phyloP scores from a whole-genome alignment of 116 monocot species.

The Cymodocea nodosa region DNA sequence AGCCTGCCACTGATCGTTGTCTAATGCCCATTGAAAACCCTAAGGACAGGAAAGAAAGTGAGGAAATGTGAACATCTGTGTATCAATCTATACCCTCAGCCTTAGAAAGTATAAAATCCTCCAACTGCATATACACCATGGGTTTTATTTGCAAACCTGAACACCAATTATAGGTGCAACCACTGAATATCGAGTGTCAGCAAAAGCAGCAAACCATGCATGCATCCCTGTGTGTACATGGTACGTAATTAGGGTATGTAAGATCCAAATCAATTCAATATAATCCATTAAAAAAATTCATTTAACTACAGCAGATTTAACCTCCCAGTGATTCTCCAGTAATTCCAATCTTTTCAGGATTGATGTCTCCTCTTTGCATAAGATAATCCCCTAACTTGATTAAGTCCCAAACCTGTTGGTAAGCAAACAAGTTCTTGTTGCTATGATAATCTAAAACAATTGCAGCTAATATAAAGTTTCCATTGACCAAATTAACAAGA shows the following conservation, averaged over 20 bases:
- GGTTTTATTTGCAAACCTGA: constrained; percentile 44
- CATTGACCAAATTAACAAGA: too few relatives aligned
- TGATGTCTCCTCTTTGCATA: constrained; percentile 63
- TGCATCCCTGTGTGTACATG: constrained; percentile 67
- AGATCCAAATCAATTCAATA: background rate
- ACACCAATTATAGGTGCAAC: constrained; percentile 92
- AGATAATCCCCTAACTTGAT: constrained; percentile 96
- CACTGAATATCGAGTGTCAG: constrained; percentile 71
- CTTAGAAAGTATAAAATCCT: background rate
- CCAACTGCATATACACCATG: background rate
- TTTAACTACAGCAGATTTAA: constrained; percentile 11
- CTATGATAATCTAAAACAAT: too few relatives aligned
- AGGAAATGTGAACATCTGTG: too few relatives aligned
- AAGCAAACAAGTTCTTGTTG: background rate
- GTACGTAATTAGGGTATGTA: background rate
- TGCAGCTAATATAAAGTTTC: too few relatives aligned
- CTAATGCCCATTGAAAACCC: constrained; percentile 91
- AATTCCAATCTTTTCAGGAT: constrained; percentile 76
- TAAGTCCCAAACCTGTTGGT: constrained; percentile 82
- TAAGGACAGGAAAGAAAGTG: constrained; percentile 5
- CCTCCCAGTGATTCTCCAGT: constrained; percentile 99
- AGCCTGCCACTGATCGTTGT: constrained; percentile 88
- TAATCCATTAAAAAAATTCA: background rate
- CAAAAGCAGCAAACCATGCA: constrained; percentile 96
- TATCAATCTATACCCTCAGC: background rate